Evolutionary conservation across 139 green algal species (phyloP), one percentile per base, ranked within the genome.

Genomic region (Chlamydomonas sphaeroides): DNA sequence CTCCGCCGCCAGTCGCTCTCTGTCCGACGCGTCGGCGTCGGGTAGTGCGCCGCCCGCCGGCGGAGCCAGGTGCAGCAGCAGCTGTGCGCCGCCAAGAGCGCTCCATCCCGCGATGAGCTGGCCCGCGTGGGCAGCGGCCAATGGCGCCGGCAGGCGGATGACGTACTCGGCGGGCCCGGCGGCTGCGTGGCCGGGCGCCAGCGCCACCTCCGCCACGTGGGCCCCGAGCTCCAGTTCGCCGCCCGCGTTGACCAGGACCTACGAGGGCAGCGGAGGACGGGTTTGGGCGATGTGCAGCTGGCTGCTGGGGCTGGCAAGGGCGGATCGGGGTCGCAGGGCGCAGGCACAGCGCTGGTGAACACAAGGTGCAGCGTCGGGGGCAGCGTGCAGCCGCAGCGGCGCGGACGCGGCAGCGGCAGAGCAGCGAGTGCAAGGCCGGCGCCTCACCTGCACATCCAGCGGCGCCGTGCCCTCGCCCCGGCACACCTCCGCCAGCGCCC

Each of bases 81-180:
- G 77, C 48, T 68, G 65, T 35, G 66, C 48, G 1, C 65, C 35
- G 7, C 77, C 77, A 48, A 84, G 36, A 5, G 77, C 65, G 35
- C 26, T 76, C 77, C 77, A 84, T 32, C 77, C 77, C 65, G 76
- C 65, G 42, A 84, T 84, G 45, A 74, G 7, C 35, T 68, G 35
- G 35, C 77, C 77, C 17, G 65, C 39, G 63, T 84, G 77, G 26
- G 48, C 42, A 35, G 67, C 48, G 65, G 75, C 76, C 77, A 84
- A 76, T 65, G 77, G 77, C 14, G 77, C 77, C 8, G 77, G 75
- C n/a, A 84, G 77, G 18, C 77, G 65, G 65, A 84, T 65, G 65
- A 84, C 65, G 65, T 84, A 84, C 77, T 84, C 77, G 65, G 77
- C 65, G 65, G 75, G 75, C 48, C 77, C 77, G 77, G 75, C 48